Conservation (phyloP, 2,329 filamentous ascomycete species). For the Monosporascus ibericus region DNA sequence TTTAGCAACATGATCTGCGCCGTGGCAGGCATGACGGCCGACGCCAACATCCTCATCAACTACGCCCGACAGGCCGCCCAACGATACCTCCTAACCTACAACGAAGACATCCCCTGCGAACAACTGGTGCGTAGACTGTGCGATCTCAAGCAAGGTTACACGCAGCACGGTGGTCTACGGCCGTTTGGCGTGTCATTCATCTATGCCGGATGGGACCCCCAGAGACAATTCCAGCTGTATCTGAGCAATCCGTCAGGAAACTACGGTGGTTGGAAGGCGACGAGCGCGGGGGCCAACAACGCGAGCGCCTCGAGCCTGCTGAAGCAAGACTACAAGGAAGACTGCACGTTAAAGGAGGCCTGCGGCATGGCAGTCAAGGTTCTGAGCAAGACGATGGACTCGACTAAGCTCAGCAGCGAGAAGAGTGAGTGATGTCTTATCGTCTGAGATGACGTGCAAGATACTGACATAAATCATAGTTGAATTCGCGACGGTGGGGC, state of each 20-base stretch:
- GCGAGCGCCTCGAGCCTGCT: conserved; percentile 92
- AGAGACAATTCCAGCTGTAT: conserved; percentile 96
- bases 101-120: conserved; percentile 99
- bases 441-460: not conserved
- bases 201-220: conserved; percentile 95
- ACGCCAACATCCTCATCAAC: conserved; percentile 99
- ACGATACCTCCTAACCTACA: conserved; percentile 96
- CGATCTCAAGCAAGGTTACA: conserved; percentile 98
- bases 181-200: conserved; percentile 99
- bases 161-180: conserved; percentile 94
- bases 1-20: conserved; percentile 98
- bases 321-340: conserved; percentile 99
- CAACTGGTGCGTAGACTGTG: conserved; percentile 95
- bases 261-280: conserved; percentile 99
- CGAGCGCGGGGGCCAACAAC: conserved; percentile 95
- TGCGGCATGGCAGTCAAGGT: conserved; percentile 98
- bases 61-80: conserved; percentile 96
- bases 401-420: conserved; percentile 96
- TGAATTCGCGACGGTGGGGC: conserved; percentile 96
- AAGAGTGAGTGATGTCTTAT: conserved; percentile 71
- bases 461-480: conserved; percentile 51
- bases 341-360: conserved; percentile 91
- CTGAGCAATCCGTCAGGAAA: conserved; percentile 98
- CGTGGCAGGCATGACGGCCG: conserved; percentile 97
- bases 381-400: conserved; percentile 99